Conservation (phyloP, 2,329 filamentous ascomycete genomes). For the Hypoxylon sp. region DNA sequence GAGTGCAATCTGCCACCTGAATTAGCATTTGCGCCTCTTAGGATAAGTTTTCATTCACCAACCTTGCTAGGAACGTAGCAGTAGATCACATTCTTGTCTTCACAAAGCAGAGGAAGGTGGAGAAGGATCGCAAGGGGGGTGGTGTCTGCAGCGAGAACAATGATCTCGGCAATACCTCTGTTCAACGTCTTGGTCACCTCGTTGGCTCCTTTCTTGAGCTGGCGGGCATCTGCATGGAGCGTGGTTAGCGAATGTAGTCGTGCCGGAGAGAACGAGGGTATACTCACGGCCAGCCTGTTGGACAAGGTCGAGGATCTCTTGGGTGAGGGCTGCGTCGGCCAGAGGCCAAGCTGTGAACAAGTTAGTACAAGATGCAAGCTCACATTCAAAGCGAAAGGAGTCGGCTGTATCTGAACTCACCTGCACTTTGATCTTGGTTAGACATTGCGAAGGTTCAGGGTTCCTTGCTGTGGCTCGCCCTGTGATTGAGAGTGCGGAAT, state of each 20-base stretch:
- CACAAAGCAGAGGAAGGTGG: conserved; percentile 88
- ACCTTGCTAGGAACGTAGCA: conserved; percentile 71
- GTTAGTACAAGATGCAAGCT: conserved; percentile 42
- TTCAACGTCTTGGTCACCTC: conserved; percentile 90
- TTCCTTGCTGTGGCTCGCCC: conserved; percentile 75
- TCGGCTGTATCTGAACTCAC: conserved; percentile 36
- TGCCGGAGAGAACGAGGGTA: neutral
- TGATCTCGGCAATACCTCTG: conserved; percentile 89
- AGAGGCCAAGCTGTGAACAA: conserved; percentile 74
- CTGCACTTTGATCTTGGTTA: conserved; percentile 49
- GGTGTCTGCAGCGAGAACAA: conserved; percentile 91
- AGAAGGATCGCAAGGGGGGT: conserved; percentile 88
- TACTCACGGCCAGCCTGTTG: conserved; percentile 73
- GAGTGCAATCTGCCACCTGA: conserved; percentile 72
- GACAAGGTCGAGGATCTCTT: conserved; percentile 86
- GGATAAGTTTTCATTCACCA: conserved; percentile 64
- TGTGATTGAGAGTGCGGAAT: conserved; percentile 53
- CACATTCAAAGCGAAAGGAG: neutral
- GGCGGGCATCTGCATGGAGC: conserved; percentile 61
- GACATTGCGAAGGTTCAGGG: conserved; percentile 61
- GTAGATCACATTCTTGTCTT: conserved; percentile 75
- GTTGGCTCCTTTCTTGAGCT: conserved; percentile 92
- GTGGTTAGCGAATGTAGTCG: conserved; percentile 13
- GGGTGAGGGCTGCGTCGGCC: conserved; percentile 80
- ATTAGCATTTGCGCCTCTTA: conserved; percentile 59